Evolutionary conservation across 345 rosid genomes (phyloP), one percentile per base, ranked within the genome.

Genomic region (Mallotus nudiflorus): DNA sequence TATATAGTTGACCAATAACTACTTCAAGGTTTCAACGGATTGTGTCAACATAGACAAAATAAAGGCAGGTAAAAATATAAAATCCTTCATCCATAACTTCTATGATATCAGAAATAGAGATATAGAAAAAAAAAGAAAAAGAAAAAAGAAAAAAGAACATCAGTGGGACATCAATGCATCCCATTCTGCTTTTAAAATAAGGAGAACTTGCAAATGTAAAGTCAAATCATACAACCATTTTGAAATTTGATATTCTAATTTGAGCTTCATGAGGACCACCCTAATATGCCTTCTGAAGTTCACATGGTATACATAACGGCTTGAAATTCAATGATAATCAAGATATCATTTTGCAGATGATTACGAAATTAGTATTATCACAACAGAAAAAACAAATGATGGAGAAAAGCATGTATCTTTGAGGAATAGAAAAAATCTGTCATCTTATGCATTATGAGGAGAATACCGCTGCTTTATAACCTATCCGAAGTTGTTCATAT

Each of bases 401-500:
- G 4, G 20, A 37, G n/a, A 10, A 37, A 60, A 35, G 24, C 22
- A n/a, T 19, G 37, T 29, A 27, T 2, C 7, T 22, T 37, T 31
- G 5, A 62, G 50, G 66, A 42, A 12, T 40, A 9, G 4, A 1
- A 40, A 55, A 27, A 8, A 42, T 42, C 66, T 20, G n/a, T 42
- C 51, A 62, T 22, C 19, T 40, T 62, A 44, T 63, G 37, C 20
- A 44, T 15, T 33, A 42, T 63, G 52, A 44, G 67, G 75, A 70
- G 67, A 83, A 86, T 89, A 90, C 99, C 40, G 89, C 96, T 24
- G 55, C 84, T 71, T 85, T 95, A 78, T 92, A 95, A 48, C 96
- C 97, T 69, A 95, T 75, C 66, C 96, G 86, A 50, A 95, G 86
- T 82, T 95, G 98, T 87, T 95, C 98, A 45, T 95, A 95, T 74